These are phyloP conservation scores for Amanita pseudoporphyria DNA, from an alignment of 768 basidiomycete species.

Conservation along the genomic window DNA sequence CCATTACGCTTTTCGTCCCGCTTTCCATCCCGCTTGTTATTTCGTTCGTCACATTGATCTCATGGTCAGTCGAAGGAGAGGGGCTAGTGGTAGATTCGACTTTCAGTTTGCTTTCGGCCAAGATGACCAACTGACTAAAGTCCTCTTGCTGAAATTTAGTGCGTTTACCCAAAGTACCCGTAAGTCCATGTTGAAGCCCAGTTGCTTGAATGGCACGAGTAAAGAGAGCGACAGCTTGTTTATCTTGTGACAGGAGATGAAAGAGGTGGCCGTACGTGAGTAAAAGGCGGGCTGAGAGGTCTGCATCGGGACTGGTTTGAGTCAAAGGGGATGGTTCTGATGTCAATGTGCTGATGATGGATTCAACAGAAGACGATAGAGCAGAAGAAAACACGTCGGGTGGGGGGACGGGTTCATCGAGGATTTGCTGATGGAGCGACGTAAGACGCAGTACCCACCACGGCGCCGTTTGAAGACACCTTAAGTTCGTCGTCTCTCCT, in stretches of 20 bases:
- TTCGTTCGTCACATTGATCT: constrained; percentile 5
- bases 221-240: constrained; percentile 67
- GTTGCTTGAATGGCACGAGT: constrained; percentile 68
- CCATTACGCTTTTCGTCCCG: neutral
- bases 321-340: neutral
- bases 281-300: constrained; percentile 56
- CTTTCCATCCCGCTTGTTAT: constrained; percentile 7
- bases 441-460: constrained; percentile 86
- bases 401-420: constrained; percentile 75
- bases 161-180: constrained; percentile 85
- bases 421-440: constrained; percentile 64
- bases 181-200: constrained; percentile 81
- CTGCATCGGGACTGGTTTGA: constrained; percentile 30
- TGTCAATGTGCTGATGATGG: constrained; percentile 13
- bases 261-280: constrained; percentile 76
- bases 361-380: constrained; percentile 32
- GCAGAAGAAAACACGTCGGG: constrained; percentile 26
- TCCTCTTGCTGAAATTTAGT: constrained; percentile 90
- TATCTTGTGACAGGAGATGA: constrained; percentile 69
- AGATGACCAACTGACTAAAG: constrained; percentile 81
- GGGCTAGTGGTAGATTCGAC: constrained; percentile 15
- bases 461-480: constrained; percentile 36
- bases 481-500: constrained; percentile 17
- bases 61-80: too few species aligned
- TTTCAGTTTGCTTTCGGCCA: constrained; percentile 73